A percentile compares a stretch with the other conserved stretches of the same genome.
phyloP scores from a whole-genome alignment of 495 filamentous ascomycete species.

The Aspergillus ellipticus region DNA sequence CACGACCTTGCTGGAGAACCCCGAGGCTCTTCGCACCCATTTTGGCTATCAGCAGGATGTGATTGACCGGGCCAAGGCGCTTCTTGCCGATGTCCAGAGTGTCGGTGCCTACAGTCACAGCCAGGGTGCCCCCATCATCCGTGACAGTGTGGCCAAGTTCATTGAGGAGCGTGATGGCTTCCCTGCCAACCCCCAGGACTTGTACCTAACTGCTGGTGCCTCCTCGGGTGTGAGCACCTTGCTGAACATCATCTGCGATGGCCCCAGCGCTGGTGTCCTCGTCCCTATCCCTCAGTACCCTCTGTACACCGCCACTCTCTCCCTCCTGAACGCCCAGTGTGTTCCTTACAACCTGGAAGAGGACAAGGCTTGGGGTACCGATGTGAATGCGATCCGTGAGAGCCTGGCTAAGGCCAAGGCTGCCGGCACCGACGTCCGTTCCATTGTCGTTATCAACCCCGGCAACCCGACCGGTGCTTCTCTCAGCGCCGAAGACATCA shows the following conservation, averaged over 20 bases:
- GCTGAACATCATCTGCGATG: constrained; percentile 80
- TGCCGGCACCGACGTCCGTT: constrained; percentile 78
- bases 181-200: constrained; percentile 67
- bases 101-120: constrained; percentile 96
- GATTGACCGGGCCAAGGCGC: constrained; percentile 71
- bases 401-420: constrained; percentile 66
- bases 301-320: constrained; percentile 90
- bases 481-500: constrained; percentile 72
- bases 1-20: constrained; percentile 73
- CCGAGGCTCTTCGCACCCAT: constrained; percentile 58
- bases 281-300: constrained; percentile 98
- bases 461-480: constrained; percentile 95
- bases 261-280: constrained; percentile 76
- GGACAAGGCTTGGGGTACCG: constrained; percentile 77
- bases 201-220: constrained; percentile 87
- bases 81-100: constrained; percentile 78
- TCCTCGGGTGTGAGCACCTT: constrained; percentile 93
- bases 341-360: constrained; percentile 95
- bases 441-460: constrained; percentile 96
- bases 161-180: constrained; percentile 89
- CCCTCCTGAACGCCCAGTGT: constrained; percentile 77
- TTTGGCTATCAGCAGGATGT: constrained; percentile 88
- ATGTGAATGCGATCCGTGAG: constrained; percentile 67
- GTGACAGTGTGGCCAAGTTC: constrained; percentile 86
- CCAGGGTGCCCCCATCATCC: constrained; percentile 78